Conservation (phyloP, 768 basidiomycete genomes). For the Phylloporus arenicola region DNA sequence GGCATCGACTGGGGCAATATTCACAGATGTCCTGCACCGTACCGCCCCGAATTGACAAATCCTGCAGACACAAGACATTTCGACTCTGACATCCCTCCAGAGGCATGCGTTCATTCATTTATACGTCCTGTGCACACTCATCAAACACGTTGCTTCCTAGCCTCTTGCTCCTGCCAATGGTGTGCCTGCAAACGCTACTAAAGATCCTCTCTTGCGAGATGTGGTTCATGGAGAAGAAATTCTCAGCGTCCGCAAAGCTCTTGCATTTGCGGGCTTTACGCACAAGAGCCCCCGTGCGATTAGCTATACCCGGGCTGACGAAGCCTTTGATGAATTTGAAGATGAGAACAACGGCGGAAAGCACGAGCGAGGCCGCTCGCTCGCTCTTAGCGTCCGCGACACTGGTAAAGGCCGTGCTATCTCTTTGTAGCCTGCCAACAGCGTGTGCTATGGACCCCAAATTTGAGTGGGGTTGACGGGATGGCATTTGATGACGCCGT, state of each 20-base stretch:
- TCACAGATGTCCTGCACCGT: conserved; percentile 79
- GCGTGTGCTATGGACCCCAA: conserved; percentile 25
- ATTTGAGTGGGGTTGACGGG: conserved; percentile 16
- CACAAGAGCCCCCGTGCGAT: conserved; percentile 83
- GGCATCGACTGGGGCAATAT: conserved; percentile 89
- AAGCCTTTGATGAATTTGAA: conserved; percentile 56
- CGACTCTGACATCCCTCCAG: conserved; percentile 87
- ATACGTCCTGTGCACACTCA: conserved; percentile 18
- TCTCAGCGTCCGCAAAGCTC: conserved; percentile 83
- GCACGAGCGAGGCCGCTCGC: conserved; percentile 59
- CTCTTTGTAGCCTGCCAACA: conserved; percentile 56
- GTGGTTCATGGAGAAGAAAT: conserved; percentile 82
- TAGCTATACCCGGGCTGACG: conserved; percentile 71
- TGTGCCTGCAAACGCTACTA: conserved; percentile 74
- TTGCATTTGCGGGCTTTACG: conserved; percentile 88
- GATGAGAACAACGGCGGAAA: conserved; percentile 45
- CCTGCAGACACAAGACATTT: conserved; percentile 94
- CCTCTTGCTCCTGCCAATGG: conserved; percentile 88
- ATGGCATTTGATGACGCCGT: conserved; percentile 26
- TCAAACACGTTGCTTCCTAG: conserved; percentile 41
- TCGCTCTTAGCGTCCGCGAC: conserved; percentile 55
- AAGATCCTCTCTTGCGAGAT: conserved; percentile 84
- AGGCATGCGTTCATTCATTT: conserved; percentile 50
- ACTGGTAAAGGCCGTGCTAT: conserved; percentile 74
- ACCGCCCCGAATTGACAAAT: conserved; percentile 74